These are phyloP conservation scores for Jackrogersella multiformis DNA, from an alignment of 495 filamentous ascomycete species.

Conservation along the genomic window DNA sequence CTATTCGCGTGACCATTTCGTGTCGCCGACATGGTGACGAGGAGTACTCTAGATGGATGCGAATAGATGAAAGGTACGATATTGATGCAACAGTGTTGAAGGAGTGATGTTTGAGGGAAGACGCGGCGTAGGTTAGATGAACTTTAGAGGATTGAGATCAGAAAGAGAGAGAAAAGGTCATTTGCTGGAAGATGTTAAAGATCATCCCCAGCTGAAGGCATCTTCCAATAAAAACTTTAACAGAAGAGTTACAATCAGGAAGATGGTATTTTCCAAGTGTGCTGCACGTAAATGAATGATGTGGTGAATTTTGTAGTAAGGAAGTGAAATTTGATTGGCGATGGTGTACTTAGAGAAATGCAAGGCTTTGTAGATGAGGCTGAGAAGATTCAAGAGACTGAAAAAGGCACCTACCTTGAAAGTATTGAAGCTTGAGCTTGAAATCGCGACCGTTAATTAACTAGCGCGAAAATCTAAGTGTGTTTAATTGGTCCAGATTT, in stretches of 20 bases:
- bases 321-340: not conserved
- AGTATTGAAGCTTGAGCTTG: not conserved
- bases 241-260: not conserved
- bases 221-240: conserved; percentile 8
- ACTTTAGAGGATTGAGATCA: no score
- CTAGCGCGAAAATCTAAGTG: not conserved
- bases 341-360: conserved; percentile 15
- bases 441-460: not conserved
- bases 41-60: not conserved
- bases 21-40: conserved; percentile 42
- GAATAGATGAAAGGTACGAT: not conserved
- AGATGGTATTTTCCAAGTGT: not conserved
- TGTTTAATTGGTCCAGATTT: not conserved
- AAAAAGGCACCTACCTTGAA: conserved; percentile 1
- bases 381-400: conserved; percentile 20
- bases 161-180: not conserved
- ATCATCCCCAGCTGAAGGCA: conserved; percentile 25
- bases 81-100: not conserved
- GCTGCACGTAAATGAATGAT: conserved; percentile 2
- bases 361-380: conserved; percentile 31
- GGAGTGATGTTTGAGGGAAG: not conserved
- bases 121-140: not conserved
- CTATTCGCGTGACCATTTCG: conserved; percentile 48
- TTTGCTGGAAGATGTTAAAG: conserved; percentile 14
- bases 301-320: not conserved